Conservation (phyloP, 2,329 filamentous ascomycete species). For the Aspergillus novofumigatus region DNA sequence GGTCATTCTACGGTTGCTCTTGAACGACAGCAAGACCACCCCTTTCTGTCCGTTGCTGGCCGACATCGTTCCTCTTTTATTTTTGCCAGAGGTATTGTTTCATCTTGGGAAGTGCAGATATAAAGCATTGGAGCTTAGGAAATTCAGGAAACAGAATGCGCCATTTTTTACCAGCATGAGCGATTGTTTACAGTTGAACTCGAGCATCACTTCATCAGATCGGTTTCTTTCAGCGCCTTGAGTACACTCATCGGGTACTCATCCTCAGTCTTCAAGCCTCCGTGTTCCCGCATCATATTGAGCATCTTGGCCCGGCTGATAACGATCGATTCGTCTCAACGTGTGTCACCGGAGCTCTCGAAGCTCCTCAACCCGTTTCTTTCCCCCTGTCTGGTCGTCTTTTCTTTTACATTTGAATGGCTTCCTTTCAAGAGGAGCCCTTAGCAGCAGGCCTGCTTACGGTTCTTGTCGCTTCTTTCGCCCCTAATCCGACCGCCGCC, state of each 20-base stretch:
- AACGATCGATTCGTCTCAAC: background rate
- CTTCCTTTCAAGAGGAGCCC: conserved; percentile 21
- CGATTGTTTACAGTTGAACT: conserved; percentile 2
- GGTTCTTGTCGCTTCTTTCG: conserved; percentile 19
- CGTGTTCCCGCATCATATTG: background rate
- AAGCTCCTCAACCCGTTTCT: conserved; percentile 1
- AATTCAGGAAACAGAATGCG: conserved; percentile 11
- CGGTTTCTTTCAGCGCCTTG: background rate
- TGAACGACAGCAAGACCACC: background rate
- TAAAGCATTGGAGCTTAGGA: background rate
- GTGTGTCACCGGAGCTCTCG: conserved; percentile 6
- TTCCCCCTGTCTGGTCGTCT: background rate
- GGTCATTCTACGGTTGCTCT: background rate
- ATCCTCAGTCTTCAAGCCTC: background rate
- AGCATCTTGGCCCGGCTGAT: background rate
- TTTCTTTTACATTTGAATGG: conserved; percentile 19
- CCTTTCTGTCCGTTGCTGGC: conserved; percentile 1
- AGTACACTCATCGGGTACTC: background rate
- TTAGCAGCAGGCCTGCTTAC: conserved; percentile 28
- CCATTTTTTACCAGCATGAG: conserved; percentile 16
- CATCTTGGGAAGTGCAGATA: background rate
- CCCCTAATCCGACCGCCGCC: conserved; percentile 19
- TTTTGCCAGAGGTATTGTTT: background rate
- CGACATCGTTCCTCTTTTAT: background rate
- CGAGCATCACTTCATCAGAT: background rate